Percentiles rank a stretch among this genome's conserved stretches.
These are phyloP conservation scores for Mycena venus DNA, from an alignment of 768 basidiomycete genomes.

Conservation along the genomic window DNA sequence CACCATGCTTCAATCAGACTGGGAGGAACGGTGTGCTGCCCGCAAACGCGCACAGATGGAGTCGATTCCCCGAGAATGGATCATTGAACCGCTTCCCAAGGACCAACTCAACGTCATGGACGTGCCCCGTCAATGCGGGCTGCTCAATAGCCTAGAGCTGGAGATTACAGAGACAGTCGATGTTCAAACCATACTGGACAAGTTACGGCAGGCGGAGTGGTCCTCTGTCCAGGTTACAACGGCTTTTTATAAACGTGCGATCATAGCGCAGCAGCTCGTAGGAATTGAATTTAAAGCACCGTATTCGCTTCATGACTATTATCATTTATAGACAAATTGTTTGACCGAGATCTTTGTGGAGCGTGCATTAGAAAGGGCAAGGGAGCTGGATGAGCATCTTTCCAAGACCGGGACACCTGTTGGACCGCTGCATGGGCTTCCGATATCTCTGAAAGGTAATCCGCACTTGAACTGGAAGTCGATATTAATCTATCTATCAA, in stretches of 20 bases:
- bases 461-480: neutral
- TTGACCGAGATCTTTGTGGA: constrained; percentile 72
- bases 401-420: constrained; percentile 60
- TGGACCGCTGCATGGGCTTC: constrained; percentile 66
- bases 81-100: constrained; percentile 54
- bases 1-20: constrained; percentile 25
- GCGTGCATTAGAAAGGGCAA: constrained; percentile 61
- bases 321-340: constrained; percentile 57
- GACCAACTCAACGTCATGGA: constrained; percentile 61
- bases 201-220: constrained; percentile 62
- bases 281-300: constrained; percentile 23
- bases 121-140: constrained; percentile 62
- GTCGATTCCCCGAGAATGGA: constrained; percentile 69
- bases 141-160: constrained; percentile 67
- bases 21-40: constrained; percentile 38
- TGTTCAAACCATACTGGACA: constrained; percentile 56
- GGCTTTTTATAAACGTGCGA: constrained; percentile 76
- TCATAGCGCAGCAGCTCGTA: constrained; percentile 77
- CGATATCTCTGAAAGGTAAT: constrained; percentile 56
- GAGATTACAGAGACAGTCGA: constrained; percentile 70
- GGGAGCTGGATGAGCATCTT: constrained; percentile 63
- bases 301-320: neutral
- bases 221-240: constrained; percentile 69
- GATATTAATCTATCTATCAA: constrained; percentile 39
- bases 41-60: constrained; percentile 64